Percentiles rank a stretch among this genome's conserved stretches.
These are phyloP conservation scores for Mimosa bimucronata DNA, from an alignment of 306 rosid species.

Conservation along the genomic window DNA sequence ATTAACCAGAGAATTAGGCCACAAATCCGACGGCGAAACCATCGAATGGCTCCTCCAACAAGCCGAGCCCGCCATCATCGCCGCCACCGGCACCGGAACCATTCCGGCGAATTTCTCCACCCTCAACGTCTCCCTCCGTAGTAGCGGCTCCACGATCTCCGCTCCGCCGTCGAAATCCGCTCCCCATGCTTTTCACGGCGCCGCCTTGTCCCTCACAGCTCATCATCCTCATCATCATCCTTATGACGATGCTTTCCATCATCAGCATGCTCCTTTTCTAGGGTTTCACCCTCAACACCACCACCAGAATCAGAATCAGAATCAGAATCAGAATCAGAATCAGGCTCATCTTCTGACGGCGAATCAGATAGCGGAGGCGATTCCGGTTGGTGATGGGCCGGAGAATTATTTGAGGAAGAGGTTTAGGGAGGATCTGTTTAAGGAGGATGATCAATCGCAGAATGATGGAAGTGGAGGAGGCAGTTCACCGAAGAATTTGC, in stretches of 20 bases:
- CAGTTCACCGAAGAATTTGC: constrained; percentile 39
- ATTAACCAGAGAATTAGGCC: constrained; percentile 79
- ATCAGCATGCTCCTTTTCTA: constrained; percentile 59
- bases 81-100: constrained; percentile 88
- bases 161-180: constrained; percentile 81
- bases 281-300: constrained; percentile 71
- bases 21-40: constrained; percentile 93
- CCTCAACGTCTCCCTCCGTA: constrained; percentile 77
- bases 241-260: constrained; percentile 66
- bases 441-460: constrained; percentile 61
- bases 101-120: constrained; percentile 89
- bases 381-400: constrained; percentile 56
- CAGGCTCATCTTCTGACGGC: constrained; percentile 58
- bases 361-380: constrained; percentile 69
- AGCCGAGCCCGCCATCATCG: constrained; percentile 85
- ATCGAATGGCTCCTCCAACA: constrained; percentile 94
- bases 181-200: constrained; percentile 68
- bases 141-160: constrained; percentile 73
- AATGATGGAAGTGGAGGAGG: constrained; percentile 43
- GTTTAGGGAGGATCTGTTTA: constrained; percentile 85
- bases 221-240: constrained; percentile 54
- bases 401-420: constrained; percentile 84
- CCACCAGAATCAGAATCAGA: constrained; percentile 41
- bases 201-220: constrained; percentile 58
- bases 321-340: constrained; percentile 1